Evolutionary conservation across 1,139 yeast species (phyloP).

Genomic region (Zhuliangozyma blackwelliae): DNA sequence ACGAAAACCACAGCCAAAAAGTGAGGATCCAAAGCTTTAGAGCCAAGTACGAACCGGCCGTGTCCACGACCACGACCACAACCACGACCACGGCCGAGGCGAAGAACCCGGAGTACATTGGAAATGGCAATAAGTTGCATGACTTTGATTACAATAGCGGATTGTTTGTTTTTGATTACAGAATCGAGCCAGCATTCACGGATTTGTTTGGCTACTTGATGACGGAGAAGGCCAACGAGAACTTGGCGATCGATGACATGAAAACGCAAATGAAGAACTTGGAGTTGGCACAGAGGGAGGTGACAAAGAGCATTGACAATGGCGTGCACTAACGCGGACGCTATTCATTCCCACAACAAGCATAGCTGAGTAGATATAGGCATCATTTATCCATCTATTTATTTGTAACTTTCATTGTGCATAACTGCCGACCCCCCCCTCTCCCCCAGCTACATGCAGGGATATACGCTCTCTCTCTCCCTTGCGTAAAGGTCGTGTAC

Average conservation of each 20-base stretch:
- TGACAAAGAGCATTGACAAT: constrained; percentile 5
- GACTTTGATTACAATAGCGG: constrained; percentile 20
- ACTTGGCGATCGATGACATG: neutral
- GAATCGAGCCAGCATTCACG: constrained; percentile 4
- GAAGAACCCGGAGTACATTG: neutral
- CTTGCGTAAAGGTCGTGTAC: too few relatives aligned
- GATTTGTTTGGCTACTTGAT: constrained; percentile 2
- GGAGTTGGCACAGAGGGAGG: constrained; percentile 8
- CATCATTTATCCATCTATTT: too few relatives aligned
- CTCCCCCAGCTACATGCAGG: too few relatives aligned
- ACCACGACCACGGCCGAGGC: too few relatives aligned
- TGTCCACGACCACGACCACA: too few relatives aligned
- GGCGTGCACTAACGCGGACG: too few relatives aligned
- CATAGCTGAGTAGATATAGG: too few relatives aligned
- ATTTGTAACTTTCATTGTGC: too few relatives aligned
- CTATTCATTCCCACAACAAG: too few relatives aligned
- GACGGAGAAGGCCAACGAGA: neutral
- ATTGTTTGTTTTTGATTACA: constrained; percentile 19
- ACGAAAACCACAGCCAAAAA: constrained; percentile 12
- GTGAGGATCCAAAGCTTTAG: constrained; percentile 8
- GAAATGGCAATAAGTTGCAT: constrained; percentile 2
- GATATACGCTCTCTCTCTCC: too few relatives aligned
- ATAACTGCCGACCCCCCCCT: too few relatives aligned
- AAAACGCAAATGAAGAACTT: constrained; percentile 4
- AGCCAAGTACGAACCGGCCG: constrained; percentile 2